Evolutionary conservation across 768 basidiomycete genomes (phyloP).

Genomic region (Leccinum boreale): DNA sequence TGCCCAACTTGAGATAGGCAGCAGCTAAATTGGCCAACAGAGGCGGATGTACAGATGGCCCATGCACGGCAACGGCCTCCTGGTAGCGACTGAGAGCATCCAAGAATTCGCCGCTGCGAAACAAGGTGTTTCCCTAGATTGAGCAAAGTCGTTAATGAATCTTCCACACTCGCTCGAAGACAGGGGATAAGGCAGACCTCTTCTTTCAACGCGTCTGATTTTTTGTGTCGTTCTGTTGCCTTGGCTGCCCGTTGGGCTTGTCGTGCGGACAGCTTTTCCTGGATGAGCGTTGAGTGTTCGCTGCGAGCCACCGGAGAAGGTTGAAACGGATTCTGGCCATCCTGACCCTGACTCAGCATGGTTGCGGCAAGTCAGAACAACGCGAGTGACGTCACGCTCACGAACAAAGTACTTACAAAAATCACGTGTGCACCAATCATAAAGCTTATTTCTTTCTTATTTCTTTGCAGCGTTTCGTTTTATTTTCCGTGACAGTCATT

Average conservation of each 20-base stretch:
- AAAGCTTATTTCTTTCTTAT: background rate
- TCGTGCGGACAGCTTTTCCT: slow-evolving; percentile 8
- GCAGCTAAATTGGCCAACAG: slow-evolving; percentile 43
- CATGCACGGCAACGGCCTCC: slow-evolving; percentile 36
- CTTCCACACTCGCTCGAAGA: background rate
- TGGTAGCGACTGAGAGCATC: slow-evolving; percentile 42
- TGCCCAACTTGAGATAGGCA: slow-evolving; percentile 41
- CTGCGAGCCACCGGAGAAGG: background rate
- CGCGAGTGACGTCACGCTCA: background rate
- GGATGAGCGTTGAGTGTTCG: background rate
- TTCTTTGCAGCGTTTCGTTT: background rate
- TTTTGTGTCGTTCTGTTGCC: slow-evolving; percentile 14
- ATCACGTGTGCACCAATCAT: background rate
- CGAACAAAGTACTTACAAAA: no score
- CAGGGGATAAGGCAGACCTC: slow-evolving; percentile 16
- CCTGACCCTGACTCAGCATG: background rate
- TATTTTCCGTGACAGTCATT: background rate
- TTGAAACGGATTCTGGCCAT: background rate
- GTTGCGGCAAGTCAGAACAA: background rate
- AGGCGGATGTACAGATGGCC: slow-evolving; percentile 26
- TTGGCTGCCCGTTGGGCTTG: slow-evolving; percentile 17
- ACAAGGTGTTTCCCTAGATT: slow-evolving; percentile 43
- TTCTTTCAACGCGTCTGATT: slow-evolving; percentile 29
- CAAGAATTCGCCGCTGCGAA: slow-evolving; percentile 35
- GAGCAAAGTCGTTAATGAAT: background rate